These are phyloP conservation scores for Septoria petroselini DNA, from an alignment of 2,329 filamentous ascomycete genomes.

Conservation along the genomic window DNA sequence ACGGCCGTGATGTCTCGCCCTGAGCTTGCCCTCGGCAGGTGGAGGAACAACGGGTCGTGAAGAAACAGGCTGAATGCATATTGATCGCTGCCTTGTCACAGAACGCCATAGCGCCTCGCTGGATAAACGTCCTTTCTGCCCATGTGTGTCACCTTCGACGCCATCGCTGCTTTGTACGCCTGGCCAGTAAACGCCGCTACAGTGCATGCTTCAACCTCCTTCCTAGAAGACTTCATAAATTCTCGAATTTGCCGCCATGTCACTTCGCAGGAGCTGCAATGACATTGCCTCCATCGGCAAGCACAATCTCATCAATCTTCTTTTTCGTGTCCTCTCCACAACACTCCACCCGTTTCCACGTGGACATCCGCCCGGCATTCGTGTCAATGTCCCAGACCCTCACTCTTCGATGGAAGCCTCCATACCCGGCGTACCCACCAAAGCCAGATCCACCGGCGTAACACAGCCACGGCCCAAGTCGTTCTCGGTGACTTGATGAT, in stretches of 20 bases:
- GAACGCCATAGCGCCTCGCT: constrained; percentile 13
- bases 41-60: constrained; percentile 6
- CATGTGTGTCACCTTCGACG: no score
- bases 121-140: background rate
- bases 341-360: constrained; percentile 85
- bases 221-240: background rate
- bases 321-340: constrained; percentile 48
- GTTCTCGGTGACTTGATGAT: constrained; percentile 13
- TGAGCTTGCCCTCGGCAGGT: constrained; percentile 8
- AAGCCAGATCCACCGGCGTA: constrained; percentile 91
- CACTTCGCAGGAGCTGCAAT: constrained; percentile 31
- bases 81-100: constrained; percentile 2
- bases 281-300: constrained; percentile 58
- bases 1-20: background rate
- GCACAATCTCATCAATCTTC: constrained; percentile 58
- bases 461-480: constrained; percentile 79
- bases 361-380: constrained; percentile 81
- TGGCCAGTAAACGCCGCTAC: background rate
- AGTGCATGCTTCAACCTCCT: background rate
- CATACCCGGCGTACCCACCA: constrained; percentile 91
- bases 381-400: constrained; percentile 91
- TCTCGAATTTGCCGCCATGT: constrained; percentile 2
- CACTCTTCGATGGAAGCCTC: constrained; percentile 76
- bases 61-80: constrained; percentile 4
- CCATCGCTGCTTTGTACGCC: background rate